These are phyloP conservation scores for Rhytidiadelphus loreus DNA, from an alignment of 225 moss, liverwort and hornwort species.

Conservation along the genomic window DNA sequence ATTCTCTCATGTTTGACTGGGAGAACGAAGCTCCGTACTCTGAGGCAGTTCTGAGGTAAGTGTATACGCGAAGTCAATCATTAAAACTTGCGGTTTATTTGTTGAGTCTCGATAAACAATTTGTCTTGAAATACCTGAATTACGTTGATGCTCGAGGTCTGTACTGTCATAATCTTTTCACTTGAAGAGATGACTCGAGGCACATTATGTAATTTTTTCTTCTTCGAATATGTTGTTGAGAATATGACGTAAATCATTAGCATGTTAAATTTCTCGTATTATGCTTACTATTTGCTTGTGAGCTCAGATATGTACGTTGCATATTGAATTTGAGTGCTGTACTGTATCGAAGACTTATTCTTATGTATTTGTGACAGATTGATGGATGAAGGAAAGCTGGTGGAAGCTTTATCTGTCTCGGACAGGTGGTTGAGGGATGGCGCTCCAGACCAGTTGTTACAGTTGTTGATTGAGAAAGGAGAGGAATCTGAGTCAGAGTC, in stretches of 20 bases:
- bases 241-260: neutral
- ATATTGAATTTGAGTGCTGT: neutral
- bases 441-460: slow-evolving; percentile 85
- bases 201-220: neutral
- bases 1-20: slow-evolving; percentile 86
- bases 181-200: neutral
- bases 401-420: slow-evolving; percentile 87
- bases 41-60: slow-evolving; percentile 79
- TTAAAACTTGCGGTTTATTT: neutral
- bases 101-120: neutral
- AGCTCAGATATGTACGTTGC: neutral
- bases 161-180: neutral
- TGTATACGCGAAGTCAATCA: neutral
- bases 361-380: slow-evolving; percentile 45
- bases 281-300: neutral
- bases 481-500: slow-evolving; percentile 59
- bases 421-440: slow-evolving; percentile 92
- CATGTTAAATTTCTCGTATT: neutral
- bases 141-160: neutral
- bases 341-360: neutral
- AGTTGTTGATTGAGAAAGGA: slow-evolving; percentile 77
- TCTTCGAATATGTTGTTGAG: neutral
- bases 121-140: neutral
- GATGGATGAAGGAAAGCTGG: slow-evolving; percentile 80
- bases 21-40: slow-evolving; percentile 82